phyloP scores from a whole-genome alignment of 257 asterid species.

The Penstemon davidsonii region DNA sequence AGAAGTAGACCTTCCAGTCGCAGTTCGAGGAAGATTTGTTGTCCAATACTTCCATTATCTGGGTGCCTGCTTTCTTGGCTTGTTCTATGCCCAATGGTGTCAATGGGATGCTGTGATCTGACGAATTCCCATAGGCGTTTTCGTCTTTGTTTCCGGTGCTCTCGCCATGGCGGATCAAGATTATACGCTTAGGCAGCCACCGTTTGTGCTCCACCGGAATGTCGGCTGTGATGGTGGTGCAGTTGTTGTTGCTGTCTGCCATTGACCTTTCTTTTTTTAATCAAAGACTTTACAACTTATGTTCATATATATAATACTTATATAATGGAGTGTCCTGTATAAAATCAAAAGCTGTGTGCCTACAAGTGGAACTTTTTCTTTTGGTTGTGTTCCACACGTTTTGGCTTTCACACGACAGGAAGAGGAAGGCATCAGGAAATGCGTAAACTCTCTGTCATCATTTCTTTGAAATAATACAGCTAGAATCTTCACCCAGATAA shows the following conservation, averaged over 20 bases:
- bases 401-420: too few relatives aligned
- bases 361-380: too few relatives aligned
- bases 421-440: too few relatives aligned
- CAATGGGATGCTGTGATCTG: slow-evolving; percentile 55
- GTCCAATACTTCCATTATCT: slow-evolving; percentile 44
- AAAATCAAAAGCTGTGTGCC: too few relatives aligned
- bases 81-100: slow-evolving; percentile 48
- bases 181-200: slow-evolving; percentile 64
- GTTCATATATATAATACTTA: too few relatives aligned
- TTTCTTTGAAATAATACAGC: too few relatives aligned
- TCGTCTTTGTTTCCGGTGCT: slow-evolving; percentile 52
- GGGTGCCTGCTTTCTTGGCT: slow-evolving; percentile 43
- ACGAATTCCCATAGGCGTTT: slow-evolving; percentile 33
- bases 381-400: too few relatives aligned
- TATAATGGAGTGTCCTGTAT: too few relatives aligned
- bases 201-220: not conserved
- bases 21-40: slow-evolving; percentile 28
- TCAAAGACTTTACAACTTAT: not conserved
- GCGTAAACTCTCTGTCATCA: too few relatives aligned
- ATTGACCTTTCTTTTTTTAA: not conserved
- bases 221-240: too few relatives aligned
- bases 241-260: not conserved
- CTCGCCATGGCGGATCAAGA: slow-evolving; percentile 69
- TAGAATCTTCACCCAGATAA: too few relatives aligned
- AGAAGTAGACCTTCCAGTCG: slow-evolving; percentile 58